Percentiles rank a stretch among this genome's conserved stretches.
Evolutionary conservation across 306 rosid species (phyloP).

Genomic region (Cucumis melo): DNA sequence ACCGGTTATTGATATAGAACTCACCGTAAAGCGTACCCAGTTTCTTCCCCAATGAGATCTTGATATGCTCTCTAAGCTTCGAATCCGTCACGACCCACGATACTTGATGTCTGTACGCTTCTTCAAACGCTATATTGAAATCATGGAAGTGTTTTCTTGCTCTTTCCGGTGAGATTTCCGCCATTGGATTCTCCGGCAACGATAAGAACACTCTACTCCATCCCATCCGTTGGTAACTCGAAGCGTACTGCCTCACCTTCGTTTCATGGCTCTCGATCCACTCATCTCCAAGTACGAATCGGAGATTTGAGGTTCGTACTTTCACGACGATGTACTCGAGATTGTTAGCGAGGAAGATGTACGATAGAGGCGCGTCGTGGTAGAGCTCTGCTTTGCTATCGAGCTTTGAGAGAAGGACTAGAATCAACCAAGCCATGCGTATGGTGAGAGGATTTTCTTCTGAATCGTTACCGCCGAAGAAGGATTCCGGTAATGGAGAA

Average conservation of each 20-base stretch:
- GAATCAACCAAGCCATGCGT: slow-evolving; percentile 56
- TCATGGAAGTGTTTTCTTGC: slow-evolving; percentile 19
- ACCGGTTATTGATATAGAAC: slow-evolving; percentile 16
- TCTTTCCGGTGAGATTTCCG: slow-evolving; percentile 34
- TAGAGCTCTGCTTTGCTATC: slow-evolving; percentile 53
- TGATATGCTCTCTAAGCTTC: slow-evolving; percentile 45
- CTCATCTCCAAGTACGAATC: slow-evolving; percentile 36
- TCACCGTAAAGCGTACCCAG: slow-evolving; percentile 23
- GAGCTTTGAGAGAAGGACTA: slow-evolving; percentile 67
- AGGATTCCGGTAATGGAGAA: slow-evolving; percentile 58
- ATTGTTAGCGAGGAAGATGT: slow-evolving; percentile 84
- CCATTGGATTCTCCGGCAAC: slow-evolving; percentile 42
- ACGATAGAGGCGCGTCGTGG: slow-evolving; percentile 63
- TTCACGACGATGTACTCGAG: slow-evolving; percentile 69
- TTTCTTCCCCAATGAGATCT: slow-evolving; percentile 26
- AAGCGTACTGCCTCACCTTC: slow-evolving; percentile 57
- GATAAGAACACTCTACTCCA: slow-evolving; percentile 49
- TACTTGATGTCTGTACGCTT: slow-evolving; percentile 29
- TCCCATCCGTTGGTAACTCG: slow-evolving; percentile 59
- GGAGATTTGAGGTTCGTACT: slow-evolving; percentile 38
- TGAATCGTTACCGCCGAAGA: slow-evolving; percentile 17
- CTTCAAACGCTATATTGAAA: slow-evolving; percentile 35
- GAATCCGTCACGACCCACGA: slow-evolving; percentile 59
- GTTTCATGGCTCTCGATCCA: slow-evolving; percentile 50
- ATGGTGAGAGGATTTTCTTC: slow-evolving; percentile 24